Percentiles rank a stretch among this genome's conserved stretches.
These are phyloP conservation scores for Stemphylium lycopersici DNA, from an alignment of 2,329 filamentous ascomycete species.

Conservation along the genomic window DNA sequence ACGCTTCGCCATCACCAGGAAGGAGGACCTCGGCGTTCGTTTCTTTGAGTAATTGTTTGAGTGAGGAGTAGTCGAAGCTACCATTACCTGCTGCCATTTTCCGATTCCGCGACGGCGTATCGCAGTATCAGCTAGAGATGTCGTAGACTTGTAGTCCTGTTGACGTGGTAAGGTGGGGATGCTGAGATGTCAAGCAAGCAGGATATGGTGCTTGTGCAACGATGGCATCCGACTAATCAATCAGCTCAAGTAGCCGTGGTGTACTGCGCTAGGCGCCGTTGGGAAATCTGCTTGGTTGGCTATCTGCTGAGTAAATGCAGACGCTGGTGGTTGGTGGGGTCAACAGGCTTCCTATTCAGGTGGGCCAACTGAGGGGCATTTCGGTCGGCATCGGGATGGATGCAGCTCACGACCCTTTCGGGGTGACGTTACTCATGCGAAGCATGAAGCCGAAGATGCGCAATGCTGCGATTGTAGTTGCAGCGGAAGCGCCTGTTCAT, in stretches of 20 bases:
- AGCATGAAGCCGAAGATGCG: too few species aligned
- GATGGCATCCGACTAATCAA: too few species aligned
- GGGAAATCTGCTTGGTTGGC: too few species aligned
- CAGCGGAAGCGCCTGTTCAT: too few species aligned
- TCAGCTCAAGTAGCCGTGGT: too few species aligned
- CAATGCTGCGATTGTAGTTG: too few species aligned
- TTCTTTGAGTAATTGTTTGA: slow-evolving; percentile 27
- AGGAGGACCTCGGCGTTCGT: slow-evolving; percentile 29
- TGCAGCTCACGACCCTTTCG: too few species aligned
- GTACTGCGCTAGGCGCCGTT: neutral
- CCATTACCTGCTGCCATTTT: slow-evolving; percentile 16
- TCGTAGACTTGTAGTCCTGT: neutral
- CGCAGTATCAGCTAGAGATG: neutral
- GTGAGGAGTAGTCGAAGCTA: slow-evolving; percentile 25
- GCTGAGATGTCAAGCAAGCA: neutral
- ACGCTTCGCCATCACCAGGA: slow-evolving; percentile 28
- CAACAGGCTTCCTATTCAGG: neutral
- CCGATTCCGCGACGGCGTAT: neutral
- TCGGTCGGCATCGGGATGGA: neutral
- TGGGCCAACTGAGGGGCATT: neutral
- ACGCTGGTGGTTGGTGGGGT: neutral
- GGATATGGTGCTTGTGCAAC: too few species aligned
- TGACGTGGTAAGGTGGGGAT: neutral
- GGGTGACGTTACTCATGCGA: too few species aligned
- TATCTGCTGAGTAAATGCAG: slow-evolving; percentile 3